phyloP scores from a whole-genome alignment of 2,329 filamentous ascomycete genomes.

The Fusarium sororula region DNA sequence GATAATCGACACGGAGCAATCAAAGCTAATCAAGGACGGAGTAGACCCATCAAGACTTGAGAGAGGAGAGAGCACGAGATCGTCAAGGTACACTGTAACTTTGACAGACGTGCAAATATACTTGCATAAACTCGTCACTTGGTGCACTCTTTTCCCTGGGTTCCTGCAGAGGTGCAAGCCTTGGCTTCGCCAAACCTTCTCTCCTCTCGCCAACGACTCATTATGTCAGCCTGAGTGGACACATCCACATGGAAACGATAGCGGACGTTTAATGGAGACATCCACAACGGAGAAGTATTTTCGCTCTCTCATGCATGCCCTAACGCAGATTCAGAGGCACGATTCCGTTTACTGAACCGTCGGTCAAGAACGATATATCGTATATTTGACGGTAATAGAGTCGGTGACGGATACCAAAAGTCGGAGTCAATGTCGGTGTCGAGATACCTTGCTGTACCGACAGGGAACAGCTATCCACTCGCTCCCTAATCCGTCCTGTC shows the following conservation, averaged over 20 bases:
- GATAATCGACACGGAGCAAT: slow-evolving; percentile 17
- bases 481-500: slow-evolving; percentile 30
- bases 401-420: slow-evolving; percentile 38
- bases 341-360: slow-evolving; percentile 34
- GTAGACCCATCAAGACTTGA: background rate
- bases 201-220: slow-evolving; percentile 13
- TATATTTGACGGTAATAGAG: slow-evolving; percentile 32
- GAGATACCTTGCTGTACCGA: slow-evolving; percentile 25
- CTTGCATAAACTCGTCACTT: slow-evolving; percentile 11
- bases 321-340: slow-evolving; percentile 30
- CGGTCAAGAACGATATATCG: slow-evolving; percentile 37
- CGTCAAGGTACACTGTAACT: slow-evolving; percentile 24
- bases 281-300: slow-evolving; percentile 14
- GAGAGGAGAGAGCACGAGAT: background rate
- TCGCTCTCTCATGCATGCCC: slow-evolving; percentile 34
- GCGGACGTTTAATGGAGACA: slow-evolving; percentile 17
- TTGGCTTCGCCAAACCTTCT: slow-evolving; percentile 34
- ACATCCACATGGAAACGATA: slow-evolving; percentile 5
- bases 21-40: background rate
- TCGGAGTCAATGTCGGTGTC: slow-evolving; percentile 43
- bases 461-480: slow-evolving; percentile 37
- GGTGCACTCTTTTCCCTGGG: slow-evolving; percentile 12
- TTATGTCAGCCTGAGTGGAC: slow-evolving; percentile 27
- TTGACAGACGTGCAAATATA: slow-evolving; percentile 18
- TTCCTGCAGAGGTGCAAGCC: slow-evolving; percentile 32